Evolutionary conservation across 2,329 filamentous ascomycete species (phyloP), one percentile per base, ranked within the genome.

Genomic region (Alternaria angustiovoidea): DNA sequence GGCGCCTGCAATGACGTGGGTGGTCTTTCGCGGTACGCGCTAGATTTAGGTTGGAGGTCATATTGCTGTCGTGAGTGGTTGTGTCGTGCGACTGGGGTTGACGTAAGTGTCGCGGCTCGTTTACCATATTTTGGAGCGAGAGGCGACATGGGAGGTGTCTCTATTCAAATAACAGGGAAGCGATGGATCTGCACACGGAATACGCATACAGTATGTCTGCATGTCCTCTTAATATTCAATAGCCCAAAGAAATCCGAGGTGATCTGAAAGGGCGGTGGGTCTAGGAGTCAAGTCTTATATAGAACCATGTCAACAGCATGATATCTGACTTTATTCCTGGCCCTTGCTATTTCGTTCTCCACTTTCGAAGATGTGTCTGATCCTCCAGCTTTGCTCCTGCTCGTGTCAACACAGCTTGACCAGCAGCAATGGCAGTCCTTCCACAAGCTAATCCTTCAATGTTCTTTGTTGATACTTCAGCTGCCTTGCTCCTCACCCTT

Each of bases 401-500:
- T 42, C 28, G 1, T 46, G 22, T 18, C 1, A 11, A 22, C 36
- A 24, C 22, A 18, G 43, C 47, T 41, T 9, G 11, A 22, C 14
- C 5, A 12, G 8, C 9, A 41, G 16, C 4, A 4, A 22, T 38
- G 18, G 8, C n/a, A 22, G 22, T 42, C 18, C 8, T 43, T 12
- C 16, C 24, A 14, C 7, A 38, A 36, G 22, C 0, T 56, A 6
- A n/a, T 12, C 20, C 11, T 18, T 20, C 38, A 18, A 5, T 36
- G 1, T 11, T 30, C 9, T 16, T 6, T 38, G 14, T 32, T 18
- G 32, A n/a, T 28, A 8, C 24, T 53, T 73, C 58, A 71, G 14
- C 64, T 70, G 18, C 65, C 68, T 43, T 70, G 65, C 28, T 63
- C 67, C 32, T 74, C 67, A n/a, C 63, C 69, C 53, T 69, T 64